phyloP scores from a whole-genome alignment of 2,329 filamentous ascomycete genomes.

The Chaetomiaceae sp. region DNA sequence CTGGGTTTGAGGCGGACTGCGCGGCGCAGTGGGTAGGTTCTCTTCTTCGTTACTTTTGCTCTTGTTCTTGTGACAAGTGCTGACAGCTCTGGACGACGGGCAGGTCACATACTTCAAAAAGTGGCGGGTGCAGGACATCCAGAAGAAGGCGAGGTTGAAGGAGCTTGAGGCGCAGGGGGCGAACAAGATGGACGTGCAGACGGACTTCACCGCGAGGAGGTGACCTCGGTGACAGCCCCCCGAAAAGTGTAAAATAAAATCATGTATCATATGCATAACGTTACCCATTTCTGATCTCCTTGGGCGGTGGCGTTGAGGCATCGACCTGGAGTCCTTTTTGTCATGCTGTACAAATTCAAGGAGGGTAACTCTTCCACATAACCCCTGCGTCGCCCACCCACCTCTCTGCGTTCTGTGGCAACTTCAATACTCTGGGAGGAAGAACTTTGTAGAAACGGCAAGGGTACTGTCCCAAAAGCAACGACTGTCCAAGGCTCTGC shows the following conservation, averaged over 20 bases:
- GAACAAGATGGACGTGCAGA: constrained; percentile 47
- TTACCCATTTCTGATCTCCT: no score
- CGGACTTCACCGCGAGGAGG: constrained; percentile 23
- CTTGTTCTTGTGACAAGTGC: background rate
- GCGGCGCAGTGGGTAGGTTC: constrained; percentile 79
- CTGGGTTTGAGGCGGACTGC: constrained; percentile 77
- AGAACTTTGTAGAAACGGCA: no score
- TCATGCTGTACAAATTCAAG: no score
- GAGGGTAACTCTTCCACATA: no score
- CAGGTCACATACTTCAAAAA: constrained; percentile 98
- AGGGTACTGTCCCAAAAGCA: no score
- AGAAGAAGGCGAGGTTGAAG: constrained; percentile 75
- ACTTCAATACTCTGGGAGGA: no score
- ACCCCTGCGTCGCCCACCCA: no score
- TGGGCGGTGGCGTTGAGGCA: background rate
- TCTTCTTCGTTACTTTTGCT: background rate
- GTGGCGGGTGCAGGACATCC: constrained; percentile 84
- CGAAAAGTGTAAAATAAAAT: no score
- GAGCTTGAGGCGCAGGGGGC: constrained; percentile 71
- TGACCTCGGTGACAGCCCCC: background rate
- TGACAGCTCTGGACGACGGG: background rate
- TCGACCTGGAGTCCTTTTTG: no score
- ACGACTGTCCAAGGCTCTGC: no score
- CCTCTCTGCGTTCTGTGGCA: no score
- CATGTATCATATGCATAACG: background rate